Conservation (phyloP, 345 rosid genomes). For the Eucalyptus sideroxylon region DNA sequence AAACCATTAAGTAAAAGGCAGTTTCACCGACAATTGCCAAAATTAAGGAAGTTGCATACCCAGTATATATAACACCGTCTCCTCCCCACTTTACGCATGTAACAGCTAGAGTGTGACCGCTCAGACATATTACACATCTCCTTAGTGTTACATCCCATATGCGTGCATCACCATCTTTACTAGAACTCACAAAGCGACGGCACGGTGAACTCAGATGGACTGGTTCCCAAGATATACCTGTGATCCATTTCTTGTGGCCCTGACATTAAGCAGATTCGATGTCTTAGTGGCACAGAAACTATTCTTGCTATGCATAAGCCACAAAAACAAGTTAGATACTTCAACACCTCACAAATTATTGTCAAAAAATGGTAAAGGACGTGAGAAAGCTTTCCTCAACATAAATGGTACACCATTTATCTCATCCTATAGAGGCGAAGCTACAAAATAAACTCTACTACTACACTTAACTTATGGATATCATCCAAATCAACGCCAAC, state of each 20-base stretch:
- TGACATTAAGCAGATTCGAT: slow-evolving; percentile 9
- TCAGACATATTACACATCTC: slow-evolving; percentile 65
- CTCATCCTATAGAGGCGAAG: not conserved
- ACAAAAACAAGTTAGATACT: not conserved
- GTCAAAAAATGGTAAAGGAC: not conserved
- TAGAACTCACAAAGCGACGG: slow-evolving; percentile 86
- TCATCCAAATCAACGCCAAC: not conserved
- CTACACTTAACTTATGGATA: not conserved
- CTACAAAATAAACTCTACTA: not conserved
- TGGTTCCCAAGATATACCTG: slow-evolving; percentile 98
- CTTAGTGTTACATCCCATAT: slow-evolving; percentile 77
- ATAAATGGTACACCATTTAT: not conserved
- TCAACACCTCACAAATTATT: not conserved
- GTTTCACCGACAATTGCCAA: not conserved
- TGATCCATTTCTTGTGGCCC: slow-evolving; percentile 99
- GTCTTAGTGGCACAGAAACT: not conserved
- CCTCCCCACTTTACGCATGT: slow-evolving; percentile 99
- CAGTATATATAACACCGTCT: slow-evolving; percentile 83
- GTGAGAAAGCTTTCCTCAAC: not conserved
- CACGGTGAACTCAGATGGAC: slow-evolving; percentile 86
- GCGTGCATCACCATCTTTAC: slow-evolving; percentile 99
- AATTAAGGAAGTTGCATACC: slow-evolving; percentile 26
- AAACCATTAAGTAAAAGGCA: not conserved
- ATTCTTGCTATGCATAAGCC: not conserved
- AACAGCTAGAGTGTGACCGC: slow-evolving; percentile 87